Base-by-base conservation (phyloP, 257 asterid species). In the Jaltomata sinuosa region DNA sequence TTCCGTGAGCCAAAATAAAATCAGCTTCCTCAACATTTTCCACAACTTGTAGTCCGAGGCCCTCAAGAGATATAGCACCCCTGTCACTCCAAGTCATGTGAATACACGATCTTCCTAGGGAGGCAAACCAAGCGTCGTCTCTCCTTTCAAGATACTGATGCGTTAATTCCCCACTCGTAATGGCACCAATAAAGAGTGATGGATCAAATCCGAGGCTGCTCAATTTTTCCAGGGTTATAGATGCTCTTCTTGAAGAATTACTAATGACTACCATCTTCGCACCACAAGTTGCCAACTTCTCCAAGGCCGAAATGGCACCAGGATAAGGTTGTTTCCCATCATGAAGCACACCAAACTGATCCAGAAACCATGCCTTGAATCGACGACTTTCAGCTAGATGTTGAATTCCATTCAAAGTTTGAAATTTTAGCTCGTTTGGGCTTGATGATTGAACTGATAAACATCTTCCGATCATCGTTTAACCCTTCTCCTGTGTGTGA, bases 51-150 rank as follows among this genome's bases (percentile, higher is more conserved):
- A 96, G 93, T 49, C 94, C 97, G 53, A 96, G 86, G 81, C 99
- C 98, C 97, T 96, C 97, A 38, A 96, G 98, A 82, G 98, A 93
- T 92, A 96, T 91, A 87, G 98, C 97, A 78, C 98, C 99, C 82
- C 97, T 89, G 84, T 91, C 98, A 62, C 91, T 90, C 99, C 98
- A 96, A 77, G 98, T 96, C 91, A 96, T 89, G 89, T 96, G 98
- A 88, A 96, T 93, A 91, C 99, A 96, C 40, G 93, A 91, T 67
- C 89, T 91, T 79, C 99, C 99, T 31, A 96, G 85, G 52, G 92
- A 87, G 68, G 97, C 92, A 89, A 93, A 96, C 99, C 99, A 96
- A 50, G 94, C 90, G 87, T 93, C 97, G 50, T 94, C 96, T 87
- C 98, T 92, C 91, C 95, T 91, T 87, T 90, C 91, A 77, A 96